These are phyloP conservation scores for Trametes gibbosa DNA, from an alignment of 768 basidiomycete species.

Conservation along the genomic window DNA sequence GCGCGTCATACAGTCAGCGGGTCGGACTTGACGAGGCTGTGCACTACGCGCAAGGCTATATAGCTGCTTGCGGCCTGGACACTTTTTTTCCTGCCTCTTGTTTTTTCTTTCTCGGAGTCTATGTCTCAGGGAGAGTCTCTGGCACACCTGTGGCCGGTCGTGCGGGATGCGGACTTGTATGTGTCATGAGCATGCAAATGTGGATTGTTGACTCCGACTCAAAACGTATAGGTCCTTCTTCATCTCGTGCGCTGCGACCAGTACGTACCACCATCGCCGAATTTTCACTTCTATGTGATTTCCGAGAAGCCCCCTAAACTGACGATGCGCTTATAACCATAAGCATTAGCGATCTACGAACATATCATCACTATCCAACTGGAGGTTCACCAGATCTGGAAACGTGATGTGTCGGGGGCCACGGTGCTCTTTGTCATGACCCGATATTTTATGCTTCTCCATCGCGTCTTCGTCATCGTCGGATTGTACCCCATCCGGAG, in stretches of 20 bases:
- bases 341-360: constrained; percentile 15
- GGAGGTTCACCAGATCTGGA: constrained; percentile 21
- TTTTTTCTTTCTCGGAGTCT: neutral
- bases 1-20: no score
- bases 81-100: neutral
- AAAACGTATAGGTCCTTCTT: constrained; percentile 6
- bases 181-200: neutral
- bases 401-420: constrained; percentile 5
- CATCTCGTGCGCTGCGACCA: constrained; percentile 11
- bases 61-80: constrained; percentile 5
- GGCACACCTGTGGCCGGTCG: constrained; percentile 1
- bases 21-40: no score
- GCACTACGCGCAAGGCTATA: neutral
- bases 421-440: constrained; percentile 14
- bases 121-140: constrained; percentile 2
- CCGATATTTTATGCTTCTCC: constrained; percentile 15
- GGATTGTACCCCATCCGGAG: neutral
- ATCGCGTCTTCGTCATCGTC: constrained; percentile 12
- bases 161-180: constrained; percentile 9
- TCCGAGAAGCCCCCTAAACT: neutral
- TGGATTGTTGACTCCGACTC: neutral
- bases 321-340: neutral
- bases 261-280: neutral
- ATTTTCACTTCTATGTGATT: no score
- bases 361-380: constrained; percentile 12